These are phyloP conservation scores for Yamadazyma atmosphaerica DNA, from an alignment of 1,139 yeast genomes.

Conservation along the genomic window DNA sequence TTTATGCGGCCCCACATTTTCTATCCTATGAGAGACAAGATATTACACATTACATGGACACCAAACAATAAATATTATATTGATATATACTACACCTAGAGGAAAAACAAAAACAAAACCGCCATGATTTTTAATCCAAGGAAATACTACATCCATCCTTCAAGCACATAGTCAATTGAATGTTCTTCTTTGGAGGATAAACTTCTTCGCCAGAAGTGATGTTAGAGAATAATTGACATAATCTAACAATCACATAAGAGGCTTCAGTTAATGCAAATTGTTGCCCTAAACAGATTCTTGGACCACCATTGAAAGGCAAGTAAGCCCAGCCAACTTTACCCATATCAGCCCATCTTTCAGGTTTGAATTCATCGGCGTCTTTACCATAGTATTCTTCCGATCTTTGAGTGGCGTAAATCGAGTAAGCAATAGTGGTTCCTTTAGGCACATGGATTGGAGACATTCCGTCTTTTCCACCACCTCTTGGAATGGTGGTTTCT, in stretches of 20 bases:
- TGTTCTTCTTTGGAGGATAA: constrained; percentile 34
- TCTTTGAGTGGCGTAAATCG: constrained; percentile 47
- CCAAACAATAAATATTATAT: not conserved
- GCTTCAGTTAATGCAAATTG: constrained; percentile 58
- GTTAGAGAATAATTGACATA: constrained; percentile 34
- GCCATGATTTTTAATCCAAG: constrained; percentile 6
- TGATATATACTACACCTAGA: not conserved
- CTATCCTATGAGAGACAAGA: not conserved
- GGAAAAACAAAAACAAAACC: not conserved
- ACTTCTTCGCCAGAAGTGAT: constrained; percentile 22
- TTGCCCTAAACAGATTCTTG: constrained; percentile 57
- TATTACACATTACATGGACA: not conserved
- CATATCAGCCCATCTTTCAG: constrained; percentile 44
- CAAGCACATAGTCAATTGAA: constrained; percentile 37
- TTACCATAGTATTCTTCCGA: constrained; percentile 40
- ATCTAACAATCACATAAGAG: constrained; percentile 43
- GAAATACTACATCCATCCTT: constrained; percentile 27
- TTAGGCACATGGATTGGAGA: constrained; percentile 43
- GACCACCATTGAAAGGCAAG: constrained; percentile 58
- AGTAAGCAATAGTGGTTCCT: constrained; percentile 43
- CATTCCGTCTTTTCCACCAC: constrained; percentile 48
- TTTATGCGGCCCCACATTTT: constrained; percentile 1
- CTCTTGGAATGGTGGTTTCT: constrained; percentile 51
- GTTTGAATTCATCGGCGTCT: constrained; percentile 43
- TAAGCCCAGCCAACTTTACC: constrained; percentile 41